phyloP scores from a whole-genome alignment of 441 rosid species.

The Gossypium davidsonii region DNA sequence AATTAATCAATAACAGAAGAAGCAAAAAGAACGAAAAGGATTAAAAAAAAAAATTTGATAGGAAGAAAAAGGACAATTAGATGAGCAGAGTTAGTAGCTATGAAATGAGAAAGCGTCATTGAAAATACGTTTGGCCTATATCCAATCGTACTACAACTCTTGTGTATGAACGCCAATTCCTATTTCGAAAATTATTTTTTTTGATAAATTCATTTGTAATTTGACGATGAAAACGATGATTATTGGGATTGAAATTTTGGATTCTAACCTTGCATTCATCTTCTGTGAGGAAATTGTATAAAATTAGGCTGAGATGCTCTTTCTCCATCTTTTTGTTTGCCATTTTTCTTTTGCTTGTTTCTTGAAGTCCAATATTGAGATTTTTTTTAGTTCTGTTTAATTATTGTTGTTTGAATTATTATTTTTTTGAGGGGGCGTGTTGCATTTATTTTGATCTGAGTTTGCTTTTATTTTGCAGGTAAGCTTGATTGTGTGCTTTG shows the following conservation, averaged over 20 bases:
- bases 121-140: slow-evolving; percentile 84
- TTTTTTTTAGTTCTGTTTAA: too few relatives aligned
- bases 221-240: background rate
- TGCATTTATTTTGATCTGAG: too few relatives aligned
- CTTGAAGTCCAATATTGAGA: too few relatives aligned
- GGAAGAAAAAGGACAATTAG: slow-evolving; percentile 60
- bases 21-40: background rate
- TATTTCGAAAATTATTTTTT: slow-evolving; percentile 1
- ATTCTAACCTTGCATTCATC: slow-evolving; percentile 29
- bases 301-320: slow-evolving; percentile 25
- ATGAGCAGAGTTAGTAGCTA: slow-evolving; percentile 65
- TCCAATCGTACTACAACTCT: slow-evolving; percentile 67
- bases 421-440: too few relatives aligned
- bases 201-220: background rate
- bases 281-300: slow-evolving; percentile 26
- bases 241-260: background rate
- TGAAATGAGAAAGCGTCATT: slow-evolving; percentile 79
- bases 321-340: slow-evolving; percentile 17
- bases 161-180: slow-evolving; percentile 80
- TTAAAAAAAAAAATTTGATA: slow-evolving; percentile 39
- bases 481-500: too few relatives aligned
- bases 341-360: background rate
- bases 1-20: background rate
- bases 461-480: too few relatives aligned
- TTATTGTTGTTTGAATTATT: too few relatives aligned